phyloP scores from a whole-genome alignment of 345 rosid species.

The Aquilaria sinensis region DNA sequence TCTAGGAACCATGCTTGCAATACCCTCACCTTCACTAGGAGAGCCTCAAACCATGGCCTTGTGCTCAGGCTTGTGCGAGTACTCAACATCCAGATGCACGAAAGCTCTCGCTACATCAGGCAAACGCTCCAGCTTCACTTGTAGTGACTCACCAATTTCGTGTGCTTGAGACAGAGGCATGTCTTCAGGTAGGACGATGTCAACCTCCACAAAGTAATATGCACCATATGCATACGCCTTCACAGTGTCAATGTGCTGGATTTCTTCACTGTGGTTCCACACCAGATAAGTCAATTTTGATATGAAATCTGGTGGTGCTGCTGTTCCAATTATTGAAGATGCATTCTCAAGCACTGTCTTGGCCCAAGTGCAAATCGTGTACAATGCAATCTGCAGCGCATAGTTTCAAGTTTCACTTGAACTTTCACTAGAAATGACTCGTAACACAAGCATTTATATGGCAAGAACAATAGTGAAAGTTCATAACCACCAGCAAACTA shows the following conservation, averaged over 20 bases:
- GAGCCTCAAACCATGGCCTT: conserved; percentile 28
- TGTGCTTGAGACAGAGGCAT: conserved; percentile 66
- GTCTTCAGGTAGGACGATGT: conserved; percentile 68
- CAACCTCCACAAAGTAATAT: conserved; percentile 81
- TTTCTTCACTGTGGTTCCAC: conserved; percentile 81
- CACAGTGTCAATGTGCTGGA: conserved; percentile 71
- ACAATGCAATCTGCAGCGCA: conserved; percentile 61
- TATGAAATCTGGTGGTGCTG: conserved; percentile 78
- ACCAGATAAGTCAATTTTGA: conserved; percentile 67
- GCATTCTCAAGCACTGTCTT: conserved; percentile 74
- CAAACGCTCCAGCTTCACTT: conserved; percentile 77
- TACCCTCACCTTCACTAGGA: not conserved
- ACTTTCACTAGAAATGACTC: not conserved
- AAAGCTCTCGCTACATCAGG: conserved; percentile 85
- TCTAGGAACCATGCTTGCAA: too few relatives aligned
- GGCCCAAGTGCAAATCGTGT: conserved; percentile 72
- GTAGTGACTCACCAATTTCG: conserved; percentile 76
- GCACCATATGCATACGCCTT: conserved; percentile 80
- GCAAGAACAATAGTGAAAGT: not conserved
- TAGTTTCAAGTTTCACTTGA: not conserved
- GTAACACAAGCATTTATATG: not conserved
- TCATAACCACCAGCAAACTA: conserved; percentile 3
- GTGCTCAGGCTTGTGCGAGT: conserved; percentile 73
- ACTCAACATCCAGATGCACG: conserved; percentile 84
- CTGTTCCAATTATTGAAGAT: conserved; percentile 54